These are phyloP conservation scores for Colletotrichum musae DNA, from an alignment of 2,329 filamentous ascomycete genomes.

Conservation along the genomic window DNA sequence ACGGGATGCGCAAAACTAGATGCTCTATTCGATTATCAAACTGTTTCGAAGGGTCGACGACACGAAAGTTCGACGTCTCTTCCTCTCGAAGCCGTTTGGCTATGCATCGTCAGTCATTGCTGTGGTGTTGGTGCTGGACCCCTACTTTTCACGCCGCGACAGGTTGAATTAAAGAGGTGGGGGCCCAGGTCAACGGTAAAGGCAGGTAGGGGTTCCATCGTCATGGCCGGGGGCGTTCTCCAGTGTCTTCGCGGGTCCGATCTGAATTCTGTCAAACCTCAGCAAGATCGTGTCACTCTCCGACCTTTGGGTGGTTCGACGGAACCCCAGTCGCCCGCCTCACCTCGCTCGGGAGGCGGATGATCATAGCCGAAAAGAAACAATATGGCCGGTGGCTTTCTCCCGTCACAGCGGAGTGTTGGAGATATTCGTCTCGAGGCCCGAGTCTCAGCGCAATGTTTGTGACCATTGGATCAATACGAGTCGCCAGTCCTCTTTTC, in stretches of 20 bases:
- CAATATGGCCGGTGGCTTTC: not conserved
- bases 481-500: not conserved
- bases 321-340: constrained; percentile 28
- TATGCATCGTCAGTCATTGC: no score
- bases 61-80: no score
- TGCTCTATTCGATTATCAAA: no score
- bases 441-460: not conserved
- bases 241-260: constrained; percentile 17
- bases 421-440: not conserved
- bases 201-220: not conserved
- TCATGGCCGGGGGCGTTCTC: not conserved
- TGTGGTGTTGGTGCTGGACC: not conserved
- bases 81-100: no score
- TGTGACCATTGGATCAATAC: constrained; percentile 8
- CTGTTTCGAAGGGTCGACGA: no score
- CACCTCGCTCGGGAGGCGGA: constrained; percentile 2
- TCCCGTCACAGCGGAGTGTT: not conserved
- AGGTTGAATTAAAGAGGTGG: not conserved
- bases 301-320: constrained; percentile 8
- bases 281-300: constrained; percentile 32
- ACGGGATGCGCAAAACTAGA: no score
- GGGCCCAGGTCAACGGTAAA: not conserved
- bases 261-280: constrained; percentile 34
- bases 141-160: not conserved
- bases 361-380: constrained; percentile 24